These are phyloP conservation scores for Vaccinium macrocarpon DNA, from an alignment of 148 eudicot genomes.

Conservation along the genomic window DNA sequence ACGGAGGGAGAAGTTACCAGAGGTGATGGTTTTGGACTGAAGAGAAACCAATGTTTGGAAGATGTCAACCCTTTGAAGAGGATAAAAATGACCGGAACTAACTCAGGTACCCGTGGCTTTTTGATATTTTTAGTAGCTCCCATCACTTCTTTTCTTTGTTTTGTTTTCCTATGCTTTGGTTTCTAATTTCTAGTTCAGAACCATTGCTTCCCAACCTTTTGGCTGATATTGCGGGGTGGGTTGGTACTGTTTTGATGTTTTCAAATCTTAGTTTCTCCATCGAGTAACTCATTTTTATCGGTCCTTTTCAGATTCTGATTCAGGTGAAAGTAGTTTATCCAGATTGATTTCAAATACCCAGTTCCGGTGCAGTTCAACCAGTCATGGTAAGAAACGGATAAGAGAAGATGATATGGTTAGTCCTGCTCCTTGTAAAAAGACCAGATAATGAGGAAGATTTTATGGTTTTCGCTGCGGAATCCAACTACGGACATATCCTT, in stretches of 20 bases:
- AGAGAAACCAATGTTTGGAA: conserved; percentile 49
- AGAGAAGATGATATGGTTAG: conserved; percentile 42
- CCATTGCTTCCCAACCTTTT: background rate
- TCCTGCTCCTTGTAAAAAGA: conserved; percentile 36
- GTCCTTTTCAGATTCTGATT: conserved; percentile 24
- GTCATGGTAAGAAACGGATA: conserved; percentile 34
- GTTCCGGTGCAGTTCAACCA: conserved; percentile 29
- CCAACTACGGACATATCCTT: background rate
- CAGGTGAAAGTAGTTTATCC: conserved; percentile 13
- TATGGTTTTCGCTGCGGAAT: background rate
- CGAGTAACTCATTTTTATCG: background rate
- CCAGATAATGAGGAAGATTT: conserved; percentile 24
- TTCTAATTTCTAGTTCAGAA: background rate
- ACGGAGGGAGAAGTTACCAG: background rate
- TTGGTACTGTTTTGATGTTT: background rate
- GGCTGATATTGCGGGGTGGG: background rate
- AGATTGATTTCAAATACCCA: conserved; percentile 7
- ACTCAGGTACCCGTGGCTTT: conserved; percentile 25
- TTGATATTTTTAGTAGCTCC: background rate
- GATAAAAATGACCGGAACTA: conserved; percentile 23
- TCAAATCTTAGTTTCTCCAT: background rate
- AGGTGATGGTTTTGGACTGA: conserved; percentile 28
- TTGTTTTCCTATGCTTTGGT: background rate
- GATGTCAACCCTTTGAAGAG: conserved; percentile 41
- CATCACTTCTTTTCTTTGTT: background rate